A percentile compares a stretch with the other conserved stretches of the same genome.
Evolutionary conservation across 768 basidiomycete genomes (phyloP).

Genomic region (Tulasnella sp.): DNA sequence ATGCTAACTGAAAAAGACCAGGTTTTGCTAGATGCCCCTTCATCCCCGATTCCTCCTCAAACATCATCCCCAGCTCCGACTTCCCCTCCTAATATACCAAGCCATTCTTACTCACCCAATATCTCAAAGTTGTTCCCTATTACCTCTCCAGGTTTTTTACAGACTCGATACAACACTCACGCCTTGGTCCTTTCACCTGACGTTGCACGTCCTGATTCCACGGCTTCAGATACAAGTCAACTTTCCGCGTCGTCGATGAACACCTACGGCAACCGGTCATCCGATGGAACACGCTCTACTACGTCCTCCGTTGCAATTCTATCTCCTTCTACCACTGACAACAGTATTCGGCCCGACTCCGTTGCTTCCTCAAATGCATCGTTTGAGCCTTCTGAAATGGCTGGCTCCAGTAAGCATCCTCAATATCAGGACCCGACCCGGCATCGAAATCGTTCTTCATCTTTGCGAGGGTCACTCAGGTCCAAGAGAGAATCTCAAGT

Average conservation of each 20-base stretch:
- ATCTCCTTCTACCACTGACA: slow-evolving; percentile 7
- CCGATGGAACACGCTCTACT: slow-evolving; percentile 12
- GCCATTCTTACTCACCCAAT: neutral
- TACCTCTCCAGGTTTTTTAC: neutral
- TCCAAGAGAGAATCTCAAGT: slow-evolving; percentile 19
- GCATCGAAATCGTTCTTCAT: slow-evolving; percentile 16
- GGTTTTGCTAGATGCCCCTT: slow-evolving; percentile 15
- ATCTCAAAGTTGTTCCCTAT: slow-evolving; percentile 10
- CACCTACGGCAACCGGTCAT: neutral
- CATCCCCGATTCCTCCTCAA: no score
- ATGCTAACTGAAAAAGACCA: slow-evolving; percentile 26
- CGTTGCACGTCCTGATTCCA: neutral
- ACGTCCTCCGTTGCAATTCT: slow-evolving; percentile 1
- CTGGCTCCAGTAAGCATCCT: slow-evolving; percentile 2
- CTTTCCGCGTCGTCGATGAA: slow-evolving; percentile 7
- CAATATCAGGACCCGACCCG: slow-evolving; percentile 18
- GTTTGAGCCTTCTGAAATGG: neutral
- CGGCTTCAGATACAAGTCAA: slow-evolving; percentile 14
- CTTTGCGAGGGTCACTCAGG: slow-evolving; percentile 1
- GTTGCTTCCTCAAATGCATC: slow-evolving; percentile 3
- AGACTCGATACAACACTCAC: neutral
- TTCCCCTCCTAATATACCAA: no score
- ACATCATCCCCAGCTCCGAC: no score
- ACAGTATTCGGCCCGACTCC: slow-evolving; percentile 8
- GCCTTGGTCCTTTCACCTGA: neutral